Conservation (phyloP, 257 asterid genomes). For the Rehmannia glutinosa region DNA sequence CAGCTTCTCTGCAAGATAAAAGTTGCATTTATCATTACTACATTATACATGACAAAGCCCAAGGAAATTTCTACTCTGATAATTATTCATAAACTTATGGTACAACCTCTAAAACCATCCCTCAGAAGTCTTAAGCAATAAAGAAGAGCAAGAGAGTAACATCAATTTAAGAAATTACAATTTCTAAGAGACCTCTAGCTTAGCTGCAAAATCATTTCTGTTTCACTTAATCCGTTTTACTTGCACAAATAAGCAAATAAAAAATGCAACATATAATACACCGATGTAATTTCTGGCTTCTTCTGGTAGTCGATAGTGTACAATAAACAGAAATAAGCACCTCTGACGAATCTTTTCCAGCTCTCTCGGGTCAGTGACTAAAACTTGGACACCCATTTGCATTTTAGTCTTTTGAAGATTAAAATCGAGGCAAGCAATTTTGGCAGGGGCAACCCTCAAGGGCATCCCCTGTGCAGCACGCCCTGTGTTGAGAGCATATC, state of each 20-base stretch:
- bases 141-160: not conserved
- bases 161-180: not conserved
- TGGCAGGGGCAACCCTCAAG: constrained; percentile 74
- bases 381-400: constrained; percentile 97
- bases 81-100: not conserved
- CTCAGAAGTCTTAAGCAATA: not conserved
- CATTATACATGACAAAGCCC: not conserved
- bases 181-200: not conserved
- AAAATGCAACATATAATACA: not conserved
- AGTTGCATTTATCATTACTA: not conserved
- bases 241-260: not conserved
- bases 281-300: not conserved
- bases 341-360: constrained; percentile 94
- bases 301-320: not conserved
- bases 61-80: not conserved
- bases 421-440: constrained; percentile 89
- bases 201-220: not conserved
- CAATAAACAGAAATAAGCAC: constrained; percentile 28
- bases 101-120: constrained; percentile 2
- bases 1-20: constrained; percentile 74
- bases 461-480: constrained; percentile 98
- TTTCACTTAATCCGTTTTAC: not conserved
- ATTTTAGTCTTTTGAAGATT: constrained; percentile 90
- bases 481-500: constrained; percentile 89
- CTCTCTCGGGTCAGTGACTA: constrained; percentile 90